Evolutionary conservation across 345 rosid species (phyloP).

Genomic region (Hypericum androsaemum): DNA sequence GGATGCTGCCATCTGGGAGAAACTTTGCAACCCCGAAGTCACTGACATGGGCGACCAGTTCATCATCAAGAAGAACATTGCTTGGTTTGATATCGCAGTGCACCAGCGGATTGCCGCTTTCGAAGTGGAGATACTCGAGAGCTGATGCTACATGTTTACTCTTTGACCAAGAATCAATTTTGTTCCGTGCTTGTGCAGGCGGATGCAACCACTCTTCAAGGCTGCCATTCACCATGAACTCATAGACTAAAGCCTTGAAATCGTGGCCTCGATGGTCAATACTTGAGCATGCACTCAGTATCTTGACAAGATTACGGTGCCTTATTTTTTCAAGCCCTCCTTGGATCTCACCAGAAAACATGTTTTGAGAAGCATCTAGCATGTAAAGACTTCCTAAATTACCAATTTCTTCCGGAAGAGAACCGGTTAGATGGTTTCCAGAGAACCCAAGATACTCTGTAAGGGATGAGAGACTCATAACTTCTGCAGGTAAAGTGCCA

Average conservation of each 20-base stretch:
- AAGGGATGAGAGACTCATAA: conserved; percentile 13
- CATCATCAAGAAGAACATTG: conserved; percentile 2
- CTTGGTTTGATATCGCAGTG: conserved; percentile 9
- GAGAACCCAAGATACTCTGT: conserved; percentile 16
- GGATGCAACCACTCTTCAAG: conserved; percentile 18
- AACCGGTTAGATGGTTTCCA: conserved; percentile 21
- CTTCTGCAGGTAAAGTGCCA: conserved; percentile 18
- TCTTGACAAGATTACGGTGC: conserved; percentile 19
- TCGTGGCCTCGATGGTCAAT: too few species aligned
- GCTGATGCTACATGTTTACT: conserved; percentile 7
- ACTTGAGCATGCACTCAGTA: conserved; percentile 14
- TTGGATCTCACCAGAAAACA: conserved; percentile 13
- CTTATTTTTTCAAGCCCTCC: conserved; percentile 11
- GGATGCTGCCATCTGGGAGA: neutral
- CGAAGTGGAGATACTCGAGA: conserved; percentile 8
- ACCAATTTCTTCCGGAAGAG: too few species aligned
- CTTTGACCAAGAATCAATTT: neutral
- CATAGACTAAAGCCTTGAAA: conserved; percentile 18
- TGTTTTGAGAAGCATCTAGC: conserved; percentile 11
- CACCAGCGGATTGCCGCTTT: conserved; percentile 1
- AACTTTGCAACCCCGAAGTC: conserved; percentile 9
- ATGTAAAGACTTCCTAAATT: conserved; percentile 2
- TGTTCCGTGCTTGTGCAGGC: neutral
- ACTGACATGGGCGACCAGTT: conserved; percentile 3
- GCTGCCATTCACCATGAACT: conserved; percentile 15